These are phyloP conservation scores for Telfairia occidentalis DNA, from an alignment of 331 rosid species.

Conservation along the genomic window DNA sequence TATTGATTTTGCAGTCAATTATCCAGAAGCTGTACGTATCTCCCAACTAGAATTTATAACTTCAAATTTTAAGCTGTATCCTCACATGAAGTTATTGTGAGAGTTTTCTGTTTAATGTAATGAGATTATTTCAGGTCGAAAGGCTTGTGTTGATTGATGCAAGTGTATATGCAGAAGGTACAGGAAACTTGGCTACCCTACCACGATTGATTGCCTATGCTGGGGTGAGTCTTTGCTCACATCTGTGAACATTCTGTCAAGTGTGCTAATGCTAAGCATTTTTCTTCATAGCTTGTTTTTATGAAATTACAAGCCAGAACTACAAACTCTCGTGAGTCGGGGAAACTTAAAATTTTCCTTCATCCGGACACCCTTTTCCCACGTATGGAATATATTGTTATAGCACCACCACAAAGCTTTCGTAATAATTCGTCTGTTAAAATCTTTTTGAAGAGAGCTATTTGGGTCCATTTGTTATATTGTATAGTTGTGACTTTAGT, in stretches of 20 bases:
- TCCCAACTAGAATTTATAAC: conserved; percentile 17
- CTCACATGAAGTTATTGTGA: not conserved
- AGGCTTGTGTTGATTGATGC: conserved; percentile 86
- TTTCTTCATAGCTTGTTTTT: not conserved
- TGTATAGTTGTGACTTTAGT: not conserved
- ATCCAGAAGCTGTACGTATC: conserved; percentile 85
- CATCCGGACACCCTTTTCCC: not conserved
- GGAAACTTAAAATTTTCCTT: not conserved
- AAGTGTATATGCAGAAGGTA: conserved; percentile 83
- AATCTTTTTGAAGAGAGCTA: not conserved
- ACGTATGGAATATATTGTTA: not conserved
- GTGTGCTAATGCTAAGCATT: not conserved
- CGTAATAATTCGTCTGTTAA: not conserved
- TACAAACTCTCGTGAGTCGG: not conserved
- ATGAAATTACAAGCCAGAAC: not conserved
- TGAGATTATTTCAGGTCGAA: conserved; percentile 49
- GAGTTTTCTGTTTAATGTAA: conserved; percentile 12
- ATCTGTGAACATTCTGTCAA: not conserved
- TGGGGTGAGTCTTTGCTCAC: conserved; percentile 43
- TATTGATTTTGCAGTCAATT: conserved; percentile 65
- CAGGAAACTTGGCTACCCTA: conserved; percentile 51
- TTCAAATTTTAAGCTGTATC: not conserved
- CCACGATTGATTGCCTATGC: conserved; percentile 63
- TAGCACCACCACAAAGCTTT: not conserved
- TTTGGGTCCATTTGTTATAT: not conserved